Conservation (phyloP, 2,329 filamentous ascomycete genomes). For the Dactylellina sp. region DNA sequence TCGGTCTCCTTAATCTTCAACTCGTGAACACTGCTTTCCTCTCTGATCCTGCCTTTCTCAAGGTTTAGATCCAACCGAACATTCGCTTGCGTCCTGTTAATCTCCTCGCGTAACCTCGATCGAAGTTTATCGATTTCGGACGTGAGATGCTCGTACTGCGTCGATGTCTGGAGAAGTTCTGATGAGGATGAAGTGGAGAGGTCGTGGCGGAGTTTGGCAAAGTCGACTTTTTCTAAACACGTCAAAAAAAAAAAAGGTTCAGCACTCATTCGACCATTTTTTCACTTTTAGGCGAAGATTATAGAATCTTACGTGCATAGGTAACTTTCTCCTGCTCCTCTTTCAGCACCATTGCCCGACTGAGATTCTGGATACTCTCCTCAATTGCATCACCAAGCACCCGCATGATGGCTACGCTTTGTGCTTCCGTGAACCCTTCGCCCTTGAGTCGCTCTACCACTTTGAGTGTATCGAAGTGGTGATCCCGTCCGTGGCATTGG, state of each 20-base stretch:
- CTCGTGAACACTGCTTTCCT: constrained; percentile 96
- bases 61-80: constrained; percentile 93
- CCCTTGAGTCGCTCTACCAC: constrained; percentile 90
- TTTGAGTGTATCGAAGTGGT: constrained; percentile 98
- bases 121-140: constrained; percentile 96
- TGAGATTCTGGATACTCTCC: constrained; percentile 96
- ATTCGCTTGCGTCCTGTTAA: constrained; percentile 90
- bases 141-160: constrained; percentile 88
- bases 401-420: constrained; percentile 98
- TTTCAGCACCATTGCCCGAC: constrained; percentile 95
- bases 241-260: not conserved
- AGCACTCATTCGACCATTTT: not conserved
- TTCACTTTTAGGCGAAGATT: not conserved
- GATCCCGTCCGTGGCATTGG: constrained; percentile 74
- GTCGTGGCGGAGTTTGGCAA: constrained; percentile 95
- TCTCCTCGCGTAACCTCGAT: constrained; percentile 88
- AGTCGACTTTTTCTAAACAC: constrained; percentile 84
- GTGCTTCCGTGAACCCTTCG: constrained; percentile 95
- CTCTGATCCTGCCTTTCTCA: constrained; percentile 94
- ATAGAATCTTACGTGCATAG: constrained; percentile 68
- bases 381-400: constrained; percentile 96
- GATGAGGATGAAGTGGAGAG: constrained; percentile 91
- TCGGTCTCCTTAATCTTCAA: constrained; percentile 99
- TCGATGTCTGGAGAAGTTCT: constrained; percentile 86
- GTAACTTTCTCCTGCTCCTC: constrained; percentile 88